Percentiles rank a stretch among this genome's conserved stretches.
These are phyloP conservation scores for Ceratobasidium sp. DNA, from an alignment of 1,284 basidiomycete species.

Conservation along the genomic window DNA sequence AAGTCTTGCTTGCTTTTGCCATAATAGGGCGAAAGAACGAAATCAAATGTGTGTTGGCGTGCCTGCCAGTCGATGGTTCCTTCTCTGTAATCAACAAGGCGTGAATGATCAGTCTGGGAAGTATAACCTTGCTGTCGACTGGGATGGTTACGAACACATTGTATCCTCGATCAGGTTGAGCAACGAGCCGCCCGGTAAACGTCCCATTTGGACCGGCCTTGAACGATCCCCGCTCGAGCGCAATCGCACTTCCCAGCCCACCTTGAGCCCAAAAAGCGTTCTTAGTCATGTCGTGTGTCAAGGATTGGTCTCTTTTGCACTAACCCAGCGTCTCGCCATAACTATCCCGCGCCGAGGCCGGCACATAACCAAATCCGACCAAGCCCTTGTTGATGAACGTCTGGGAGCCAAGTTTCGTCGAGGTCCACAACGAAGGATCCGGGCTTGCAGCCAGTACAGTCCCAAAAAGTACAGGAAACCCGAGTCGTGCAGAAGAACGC, in stretches of 20 bases:
- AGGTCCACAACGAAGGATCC: conserved; percentile 48
- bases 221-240: conserved; percentile 52
- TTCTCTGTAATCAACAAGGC: conserved; percentile 56
- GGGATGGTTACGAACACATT: conserved; percentile 58
- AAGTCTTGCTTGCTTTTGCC: conserved; percentile 64
- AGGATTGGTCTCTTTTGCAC: not conserved
- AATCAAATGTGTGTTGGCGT: conserved; percentile 69
- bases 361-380: conserved; percentile 47
- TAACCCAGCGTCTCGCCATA: conserved; percentile 48
- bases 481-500: conserved; percentile 13
- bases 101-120: conserved; percentile 16
- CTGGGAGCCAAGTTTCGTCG: conserved; percentile 47
- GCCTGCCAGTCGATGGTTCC: conserved; percentile 71
- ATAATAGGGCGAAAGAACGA: conserved; percentile 71
- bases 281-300: conserved; percentile 40
- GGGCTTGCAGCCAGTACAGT: conserved; percentile 25
- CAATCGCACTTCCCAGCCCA: conserved; percentile 39
- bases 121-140: not conserved
- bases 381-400: conserved; percentile 51
- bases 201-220: conserved; percentile 52
- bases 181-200: conserved; percentile 64
- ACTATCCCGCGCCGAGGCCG: conserved; percentile 44
- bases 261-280: conserved; percentile 39
- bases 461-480: conserved; percentile 14
- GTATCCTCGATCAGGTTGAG: conserved; percentile 69